Evolutionary conservation across 1,284 basidiomycete species (phyloP).

Genomic region (Puccinia brachypodii): DNA sequence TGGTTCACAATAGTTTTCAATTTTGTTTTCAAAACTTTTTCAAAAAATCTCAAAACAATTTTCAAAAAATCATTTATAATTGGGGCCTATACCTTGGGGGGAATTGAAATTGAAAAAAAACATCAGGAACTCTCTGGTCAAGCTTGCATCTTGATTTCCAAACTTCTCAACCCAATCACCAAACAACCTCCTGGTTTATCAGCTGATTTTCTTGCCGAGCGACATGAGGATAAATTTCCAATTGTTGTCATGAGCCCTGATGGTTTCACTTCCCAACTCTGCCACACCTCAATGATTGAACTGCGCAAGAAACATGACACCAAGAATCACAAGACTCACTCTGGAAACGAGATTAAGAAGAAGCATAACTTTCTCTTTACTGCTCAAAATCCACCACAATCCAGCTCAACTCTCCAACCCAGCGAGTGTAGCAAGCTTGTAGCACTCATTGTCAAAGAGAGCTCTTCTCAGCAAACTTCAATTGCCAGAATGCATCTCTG

Average conservation of each 20-base stretch:
- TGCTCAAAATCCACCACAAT: neutral
- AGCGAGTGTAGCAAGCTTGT: neutral
- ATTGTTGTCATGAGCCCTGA: neutral
- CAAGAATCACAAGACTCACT: neutral
- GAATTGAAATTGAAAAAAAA: neutral
- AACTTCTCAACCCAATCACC: neutral
- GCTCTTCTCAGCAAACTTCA: neutral
- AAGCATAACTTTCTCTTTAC: neutral
- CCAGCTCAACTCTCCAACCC: neutral
- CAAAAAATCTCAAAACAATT: too few relatives aligned
- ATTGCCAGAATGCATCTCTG: neutral
- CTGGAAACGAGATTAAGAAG: neutral
- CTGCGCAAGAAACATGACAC: neutral
- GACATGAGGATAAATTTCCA: neutral
- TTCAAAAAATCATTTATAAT: too few relatives aligned
- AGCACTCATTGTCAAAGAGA: constrained; percentile 5
- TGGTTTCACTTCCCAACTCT: neutral
- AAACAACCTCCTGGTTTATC: neutral
- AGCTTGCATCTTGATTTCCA: neutral
- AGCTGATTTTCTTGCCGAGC: neutral
- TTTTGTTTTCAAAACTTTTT: too few relatives aligned
- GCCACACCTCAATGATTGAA: neutral
- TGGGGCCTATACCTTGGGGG: too few relatives aligned
- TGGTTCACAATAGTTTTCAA: too few relatives aligned
- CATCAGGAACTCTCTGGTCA: neutral